Evolutionary conservation across 352 stramenopile genomes (phyloP).

Genomic region (Elongisporangium anandrum): DNA sequence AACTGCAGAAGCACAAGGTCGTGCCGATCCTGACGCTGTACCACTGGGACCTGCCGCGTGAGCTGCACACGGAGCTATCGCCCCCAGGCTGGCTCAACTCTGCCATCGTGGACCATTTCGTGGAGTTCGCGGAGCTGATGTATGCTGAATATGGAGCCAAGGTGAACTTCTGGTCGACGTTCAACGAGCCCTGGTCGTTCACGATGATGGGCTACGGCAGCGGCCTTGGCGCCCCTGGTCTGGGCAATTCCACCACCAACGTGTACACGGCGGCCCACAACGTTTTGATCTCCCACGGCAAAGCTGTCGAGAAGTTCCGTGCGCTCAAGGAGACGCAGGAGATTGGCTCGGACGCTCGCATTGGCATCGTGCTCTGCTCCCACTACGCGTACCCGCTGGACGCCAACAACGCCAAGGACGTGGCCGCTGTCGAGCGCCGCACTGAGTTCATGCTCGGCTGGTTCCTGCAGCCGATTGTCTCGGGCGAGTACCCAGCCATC

Average conservation of each 20-base stretch:
- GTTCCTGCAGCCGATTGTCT: too few relatives aligned
- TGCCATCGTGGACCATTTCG: slow-evolving; percentile 56
- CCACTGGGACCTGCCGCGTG: too few relatives aligned
- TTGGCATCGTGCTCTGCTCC: too few relatives aligned
- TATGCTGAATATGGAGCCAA: slow-evolving; percentile 89
- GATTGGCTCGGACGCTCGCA: too few relatives aligned
- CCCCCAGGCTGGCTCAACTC: slow-evolving; percentile 66
- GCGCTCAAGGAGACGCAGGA: too few relatives aligned
- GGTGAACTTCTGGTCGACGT: slow-evolving; percentile 91
- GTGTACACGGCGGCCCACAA: slow-evolving; percentile 68
- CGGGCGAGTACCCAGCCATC: slow-evolving; percentile 82
- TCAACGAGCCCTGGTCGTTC: slow-evolving; percentile 91
- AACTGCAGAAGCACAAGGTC: slow-evolving; percentile 41
- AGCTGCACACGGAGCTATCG: slow-evolving; percentile 81
- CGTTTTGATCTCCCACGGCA: slow-evolving; percentile 88
- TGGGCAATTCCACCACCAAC: slow-evolving; percentile 34
- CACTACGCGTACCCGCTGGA: slow-evolving; percentile 63
- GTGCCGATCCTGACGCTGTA: too few relatives aligned
- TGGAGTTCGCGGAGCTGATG: slow-evolving; percentile 85
- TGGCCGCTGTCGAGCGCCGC: slow-evolving; percentile 53
- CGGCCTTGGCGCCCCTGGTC: slow-evolving; percentile 36
- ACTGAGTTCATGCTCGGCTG: slow-evolving; percentile 87
- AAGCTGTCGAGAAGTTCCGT: slow-evolving; percentile 81
- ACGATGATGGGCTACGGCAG: slow-evolving; percentile 84
- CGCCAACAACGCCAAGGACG: slow-evolving; percentile 23